Conservation (phyloP, 2,329 filamentous ascomycete genomes). For the Cladosporium sp. region DNA sequence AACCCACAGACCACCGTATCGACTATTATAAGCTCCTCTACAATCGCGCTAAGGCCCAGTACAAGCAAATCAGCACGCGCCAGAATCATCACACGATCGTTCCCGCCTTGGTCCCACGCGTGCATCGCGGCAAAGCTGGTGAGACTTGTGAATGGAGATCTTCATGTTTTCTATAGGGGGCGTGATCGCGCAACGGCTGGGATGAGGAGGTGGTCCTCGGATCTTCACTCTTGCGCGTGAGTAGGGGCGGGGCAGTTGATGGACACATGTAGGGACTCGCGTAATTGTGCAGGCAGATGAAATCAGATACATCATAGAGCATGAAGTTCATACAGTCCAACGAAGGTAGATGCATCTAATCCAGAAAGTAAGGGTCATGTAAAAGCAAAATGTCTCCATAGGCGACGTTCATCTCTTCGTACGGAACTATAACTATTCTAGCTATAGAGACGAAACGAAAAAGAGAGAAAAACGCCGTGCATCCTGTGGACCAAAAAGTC, state of each 20-base stretch:
- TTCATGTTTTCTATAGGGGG: neutral
- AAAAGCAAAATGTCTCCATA: neutral
- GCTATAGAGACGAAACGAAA: slow-evolving; percentile 7
- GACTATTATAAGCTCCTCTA: neutral
- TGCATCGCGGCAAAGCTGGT: neutral
- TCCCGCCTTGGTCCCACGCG: neutral
- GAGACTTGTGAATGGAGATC: neutral
- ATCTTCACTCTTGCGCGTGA: neutral
- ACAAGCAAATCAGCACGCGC: neutral
- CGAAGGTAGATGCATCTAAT: neutral
- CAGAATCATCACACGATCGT: neutral
- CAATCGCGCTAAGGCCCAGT: neutral
- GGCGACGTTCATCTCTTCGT: neutral
- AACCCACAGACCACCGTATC: slow-evolving; percentile 4
- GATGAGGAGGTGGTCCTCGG: neutral
- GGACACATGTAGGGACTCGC: too few species aligned
- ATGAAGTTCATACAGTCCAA: neutral
- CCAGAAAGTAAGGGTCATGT: neutral
- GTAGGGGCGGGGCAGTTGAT: too few species aligned
- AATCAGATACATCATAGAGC: neutral
- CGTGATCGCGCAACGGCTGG: neutral
- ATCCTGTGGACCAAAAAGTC: neutral
- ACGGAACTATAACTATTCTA: neutral
- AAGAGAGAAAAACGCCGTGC: slow-evolving; percentile 5
- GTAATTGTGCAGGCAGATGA: too few species aligned